phyloP scores from a whole-genome alignment of 1,139 yeast genomes.

The Blastobotrys raffinosifermentans region DNA sequence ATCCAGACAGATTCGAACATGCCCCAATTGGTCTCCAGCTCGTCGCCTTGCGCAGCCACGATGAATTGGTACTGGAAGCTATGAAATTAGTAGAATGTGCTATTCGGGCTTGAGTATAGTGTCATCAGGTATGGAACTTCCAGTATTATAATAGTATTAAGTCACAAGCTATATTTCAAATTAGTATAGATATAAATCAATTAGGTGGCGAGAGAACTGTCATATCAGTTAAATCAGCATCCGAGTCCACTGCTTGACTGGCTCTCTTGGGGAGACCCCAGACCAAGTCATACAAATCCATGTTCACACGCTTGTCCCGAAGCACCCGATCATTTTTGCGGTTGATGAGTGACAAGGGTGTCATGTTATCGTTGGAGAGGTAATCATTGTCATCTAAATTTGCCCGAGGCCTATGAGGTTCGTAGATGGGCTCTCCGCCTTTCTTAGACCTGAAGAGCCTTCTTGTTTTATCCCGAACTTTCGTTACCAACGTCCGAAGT shows the following conservation, averaged over 20 bases:
- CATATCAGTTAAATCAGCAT: slow-evolving; percentile 1
- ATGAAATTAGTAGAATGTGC: slow-evolving; percentile 8
- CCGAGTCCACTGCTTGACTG: neutral
- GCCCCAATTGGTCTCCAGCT: slow-evolving; percentile 43
- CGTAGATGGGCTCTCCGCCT: too few species aligned
- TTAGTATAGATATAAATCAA: neutral
- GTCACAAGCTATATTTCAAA: neutral
- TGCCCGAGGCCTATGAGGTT: too few species aligned
- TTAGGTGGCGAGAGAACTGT: neutral
- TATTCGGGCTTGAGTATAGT: too few species aligned
- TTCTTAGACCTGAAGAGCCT: too few species aligned
- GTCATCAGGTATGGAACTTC: too few species aligned
- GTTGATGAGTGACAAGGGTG: neutral
- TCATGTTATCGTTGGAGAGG: too few species aligned
- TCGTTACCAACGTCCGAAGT: too few species aligned
- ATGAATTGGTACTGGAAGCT: slow-evolving; percentile 31
- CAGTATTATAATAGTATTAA: neutral
- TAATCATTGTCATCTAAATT: too few species aligned
- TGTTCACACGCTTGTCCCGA: neutral
- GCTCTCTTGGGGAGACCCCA: neutral
- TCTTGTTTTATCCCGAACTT: too few species aligned
- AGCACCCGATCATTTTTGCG: neutral
- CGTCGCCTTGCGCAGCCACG: slow-evolving; percentile 38
- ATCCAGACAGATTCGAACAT: slow-evolving; percentile 35
- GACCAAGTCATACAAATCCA: neutral